Evolutionary conservation across 306 rosid genomes (phyloP).

Genomic region (Prunus padus): DNA sequence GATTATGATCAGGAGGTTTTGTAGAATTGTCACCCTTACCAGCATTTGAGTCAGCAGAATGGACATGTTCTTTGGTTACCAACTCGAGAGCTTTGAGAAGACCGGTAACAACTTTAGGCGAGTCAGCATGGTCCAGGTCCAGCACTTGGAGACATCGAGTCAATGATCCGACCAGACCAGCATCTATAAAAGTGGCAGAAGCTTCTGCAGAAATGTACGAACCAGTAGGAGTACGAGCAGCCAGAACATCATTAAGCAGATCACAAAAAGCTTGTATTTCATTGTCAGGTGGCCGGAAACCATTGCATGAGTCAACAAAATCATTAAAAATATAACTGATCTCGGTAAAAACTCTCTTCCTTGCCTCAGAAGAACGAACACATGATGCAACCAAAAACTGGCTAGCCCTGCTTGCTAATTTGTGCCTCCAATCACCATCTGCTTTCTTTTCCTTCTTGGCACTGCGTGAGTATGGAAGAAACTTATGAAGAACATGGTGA

Average conservation of each 20-base stretch:
- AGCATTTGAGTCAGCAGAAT: conserved; percentile 58
- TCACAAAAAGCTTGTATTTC: conserved; percentile 77
- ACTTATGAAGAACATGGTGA: conserved; percentile 74
- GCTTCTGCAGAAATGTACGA: conserved; percentile 82
- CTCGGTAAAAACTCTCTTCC: conserved; percentile 80
- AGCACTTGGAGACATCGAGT: conserved; percentile 70
- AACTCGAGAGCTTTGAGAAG: conserved; percentile 84
- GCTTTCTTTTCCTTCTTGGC: conserved; percentile 76
- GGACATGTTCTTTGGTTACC: conserved; percentile 85
- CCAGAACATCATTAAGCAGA: conserved; percentile 80
- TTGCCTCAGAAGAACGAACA: conserved; percentile 95
- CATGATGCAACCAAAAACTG: conserved; percentile 90
- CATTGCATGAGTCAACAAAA: conserved; percentile 63
- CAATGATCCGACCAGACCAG: conserved; percentile 69
- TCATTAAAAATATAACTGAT: conserved; percentile 62
- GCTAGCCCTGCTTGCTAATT: conserved; percentile 84
- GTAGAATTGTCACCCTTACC: conserved; percentile 64
- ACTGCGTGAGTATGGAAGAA: conserved; percentile 64
- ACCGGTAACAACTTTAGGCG: conserved; percentile 85
- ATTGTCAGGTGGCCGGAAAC: conserved; percentile 59
- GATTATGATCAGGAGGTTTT: conserved; percentile 62
- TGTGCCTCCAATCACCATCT: conserved; percentile 97
- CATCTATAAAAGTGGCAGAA: conserved; percentile 82
- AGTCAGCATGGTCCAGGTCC: conserved; percentile 88
- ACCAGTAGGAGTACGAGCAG: conserved; percentile 90